A percentile compares a stretch with the other conserved stretches of the same genome.
Evolutionary conservation across 2,329 filamentous ascomycete genomes (phyloP).

Genomic region (Sarocladium kiliense): DNA sequence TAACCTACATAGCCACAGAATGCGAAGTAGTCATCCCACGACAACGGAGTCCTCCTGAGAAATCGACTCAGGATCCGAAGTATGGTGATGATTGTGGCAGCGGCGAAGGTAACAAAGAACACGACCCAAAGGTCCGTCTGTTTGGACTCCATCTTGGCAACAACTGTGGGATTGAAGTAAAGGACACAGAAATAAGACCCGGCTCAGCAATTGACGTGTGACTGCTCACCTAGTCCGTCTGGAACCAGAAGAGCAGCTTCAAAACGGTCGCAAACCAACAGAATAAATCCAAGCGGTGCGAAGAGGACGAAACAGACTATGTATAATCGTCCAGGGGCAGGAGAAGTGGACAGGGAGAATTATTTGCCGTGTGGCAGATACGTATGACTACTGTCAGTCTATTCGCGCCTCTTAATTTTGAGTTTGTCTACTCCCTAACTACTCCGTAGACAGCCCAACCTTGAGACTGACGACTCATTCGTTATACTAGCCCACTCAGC

Average conservation of each 20-base stretch:
- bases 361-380: neutral
- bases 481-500: too few relatives aligned
- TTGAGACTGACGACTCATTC: too few relatives aligned
- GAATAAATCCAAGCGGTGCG: neutral
- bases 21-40: conserved; percentile 13
- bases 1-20: conserved; percentile 11
- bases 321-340: neutral
- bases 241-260: too few relatives aligned
- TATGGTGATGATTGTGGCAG: conserved; percentile 11
- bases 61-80: conserved; percentile 11
- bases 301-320: conserved; percentile 6
- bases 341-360: neutral
- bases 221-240: conserved; percentile 7
- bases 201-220: neutral
- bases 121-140: conserved; percentile 11
- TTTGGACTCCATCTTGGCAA: conserved; percentile 11
- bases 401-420: too few relatives aligned
- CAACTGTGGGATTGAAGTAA: too few relatives aligned
- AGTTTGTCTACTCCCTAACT: too few relatives aligned
- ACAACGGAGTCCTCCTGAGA: conserved; percentile 9
- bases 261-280: too few relatives aligned
- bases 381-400: too few relatives aligned
- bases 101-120: conserved; percentile 10
- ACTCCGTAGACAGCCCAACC: too few relatives aligned
- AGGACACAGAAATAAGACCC: too few relatives aligned